Evolutionary conservation across 2,329 filamentous ascomycete species (phyloP).

Genomic region (Phyllosticta citrichinensis): DNA sequence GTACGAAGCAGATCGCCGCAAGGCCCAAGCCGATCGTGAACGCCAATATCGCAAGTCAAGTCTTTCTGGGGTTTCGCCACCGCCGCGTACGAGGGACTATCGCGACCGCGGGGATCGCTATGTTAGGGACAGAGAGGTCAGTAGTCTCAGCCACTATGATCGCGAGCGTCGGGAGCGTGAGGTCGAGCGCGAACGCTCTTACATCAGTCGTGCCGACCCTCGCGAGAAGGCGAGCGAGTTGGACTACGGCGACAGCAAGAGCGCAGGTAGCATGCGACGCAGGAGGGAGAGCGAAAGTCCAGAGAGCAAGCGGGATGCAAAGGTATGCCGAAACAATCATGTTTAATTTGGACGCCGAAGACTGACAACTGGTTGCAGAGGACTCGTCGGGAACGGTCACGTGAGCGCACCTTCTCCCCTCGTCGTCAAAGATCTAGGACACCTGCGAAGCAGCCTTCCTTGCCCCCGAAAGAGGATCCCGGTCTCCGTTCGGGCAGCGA

Average conservation of each 20-base stretch:
- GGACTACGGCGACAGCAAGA: constrained; percentile 66
- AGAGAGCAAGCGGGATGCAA: constrained; percentile 29
- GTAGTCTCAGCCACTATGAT: constrained; percentile 60
- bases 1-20: constrained; percentile 90
- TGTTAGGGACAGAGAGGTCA: constrained; percentile 44
- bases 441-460: constrained; percentile 31
- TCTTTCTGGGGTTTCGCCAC: constrained; percentile 52
- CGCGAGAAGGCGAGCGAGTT: constrained; percentile 75
- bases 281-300: constrained; percentile 60
- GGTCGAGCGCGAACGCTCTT: constrained; percentile 78
- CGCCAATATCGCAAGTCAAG: constrained; percentile 80
- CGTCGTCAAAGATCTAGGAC: constrained; percentile 49
- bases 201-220: constrained; percentile 71
- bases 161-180: constrained; percentile 81
- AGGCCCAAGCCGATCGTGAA: constrained; percentile 88
- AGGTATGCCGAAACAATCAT: constrained; percentile 24
- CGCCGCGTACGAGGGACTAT: constrained; percentile 32
- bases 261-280: constrained; percentile 51
- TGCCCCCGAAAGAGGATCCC: constrained; percentile 43
- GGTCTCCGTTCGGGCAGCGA: constrained; percentile 78
- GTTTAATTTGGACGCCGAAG: neutral
- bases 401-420: constrained; percentile 49
- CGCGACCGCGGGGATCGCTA: constrained; percentile 28
- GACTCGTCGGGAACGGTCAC: constrained; percentile 29
- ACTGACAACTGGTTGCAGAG: constrained; percentile 13